Conservation (phyloP, 1,284 basidiomycete species). For the Ustilago cynodontis region DNA sequence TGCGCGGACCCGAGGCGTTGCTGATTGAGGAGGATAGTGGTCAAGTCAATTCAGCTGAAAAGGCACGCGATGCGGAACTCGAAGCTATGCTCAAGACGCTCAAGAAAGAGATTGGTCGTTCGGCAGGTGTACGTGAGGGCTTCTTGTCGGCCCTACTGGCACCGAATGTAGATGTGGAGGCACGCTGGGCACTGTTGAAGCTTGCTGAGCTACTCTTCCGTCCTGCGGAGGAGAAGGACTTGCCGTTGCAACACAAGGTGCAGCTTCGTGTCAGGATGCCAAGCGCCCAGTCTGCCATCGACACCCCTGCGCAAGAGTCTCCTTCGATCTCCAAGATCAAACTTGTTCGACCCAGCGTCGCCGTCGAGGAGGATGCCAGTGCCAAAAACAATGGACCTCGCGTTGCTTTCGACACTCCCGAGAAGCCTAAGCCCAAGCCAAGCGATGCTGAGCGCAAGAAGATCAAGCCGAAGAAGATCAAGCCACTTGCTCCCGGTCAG, state of each 20-base stretch:
- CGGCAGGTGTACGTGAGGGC: conserved; percentile 66
- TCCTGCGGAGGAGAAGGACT: conserved; percentile 71
- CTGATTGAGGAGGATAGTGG: conserved; percentile 56
- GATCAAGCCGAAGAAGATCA: conserved; percentile 66
- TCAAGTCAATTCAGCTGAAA: conserved; percentile 52
- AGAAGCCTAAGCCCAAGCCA: conserved; percentile 41
- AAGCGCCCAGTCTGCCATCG: conserved; percentile 28
- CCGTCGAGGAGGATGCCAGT: conserved; percentile 20
- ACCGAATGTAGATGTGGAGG: conserved; percentile 80
- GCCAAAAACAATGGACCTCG: conserved; percentile 33
- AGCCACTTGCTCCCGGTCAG: conserved; percentile 73
- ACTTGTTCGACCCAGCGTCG: conserved; percentile 33
- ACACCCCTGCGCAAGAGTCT: conserved; percentile 26
- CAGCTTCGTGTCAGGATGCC: conserved; percentile 76
- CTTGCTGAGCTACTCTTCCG: conserved; percentile 89
- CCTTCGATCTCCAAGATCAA: conserved; percentile 54
- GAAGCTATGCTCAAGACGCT: conserved; percentile 63
- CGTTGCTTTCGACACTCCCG: conserved; percentile 54
- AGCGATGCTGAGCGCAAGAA: conserved; percentile 64
- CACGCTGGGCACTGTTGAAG: conserved; percentile 91
- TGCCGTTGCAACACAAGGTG: conserved; percentile 61
- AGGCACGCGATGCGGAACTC: conserved; percentile 75
- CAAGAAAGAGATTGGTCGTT: conserved; percentile 67
- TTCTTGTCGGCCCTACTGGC: conserved; percentile 63
- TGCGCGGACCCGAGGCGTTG: conserved; percentile 50